These are phyloP conservation scores for Phytophthora idaei DNA, from an alignment of 352 stramenopile species.

Conservation along the genomic window DNA sequence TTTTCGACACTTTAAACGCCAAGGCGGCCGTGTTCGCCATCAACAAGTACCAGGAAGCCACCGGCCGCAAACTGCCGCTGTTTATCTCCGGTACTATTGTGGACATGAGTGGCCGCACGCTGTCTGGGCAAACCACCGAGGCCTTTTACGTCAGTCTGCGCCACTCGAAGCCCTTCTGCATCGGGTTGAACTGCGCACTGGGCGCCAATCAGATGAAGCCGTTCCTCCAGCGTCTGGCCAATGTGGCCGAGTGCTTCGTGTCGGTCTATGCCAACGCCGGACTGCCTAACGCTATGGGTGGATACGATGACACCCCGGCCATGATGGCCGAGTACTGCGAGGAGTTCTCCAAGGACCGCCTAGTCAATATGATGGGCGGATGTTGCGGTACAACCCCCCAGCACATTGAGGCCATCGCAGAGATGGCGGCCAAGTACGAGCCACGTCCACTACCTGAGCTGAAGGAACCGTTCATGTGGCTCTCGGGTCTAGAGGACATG, in stretches of 20 bases:
- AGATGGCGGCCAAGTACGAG: constrained; percentile 77
- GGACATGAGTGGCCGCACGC: constrained; percentile 95
- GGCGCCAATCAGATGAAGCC: constrained; percentile 96
- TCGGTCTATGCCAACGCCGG: constrained; percentile 97
- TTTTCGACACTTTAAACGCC: constrained; percentile 98
- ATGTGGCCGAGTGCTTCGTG: constrained; percentile 96
- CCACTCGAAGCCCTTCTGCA: constrained; percentile 96
- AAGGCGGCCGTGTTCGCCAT: constrained; percentile 96
- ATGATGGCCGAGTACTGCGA: constrained; percentile 95
- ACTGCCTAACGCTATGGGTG: constrained; percentile 97
- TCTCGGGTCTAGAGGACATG: constrained; percentile 95
- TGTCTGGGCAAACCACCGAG: constrained; percentile 97
- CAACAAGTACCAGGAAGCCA: constrained; percentile 93
- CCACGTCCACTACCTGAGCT: constrained; percentile 84
- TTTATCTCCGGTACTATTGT: constrained; percentile 97
- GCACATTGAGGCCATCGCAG: constrained; percentile 94
- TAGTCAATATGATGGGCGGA: constrained; percentile 97
- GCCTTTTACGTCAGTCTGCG: constrained; percentile 96
- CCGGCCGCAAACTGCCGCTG: constrained; percentile 90
- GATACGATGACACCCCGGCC: constrained; percentile 94
- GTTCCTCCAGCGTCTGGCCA: constrained; percentile 92
- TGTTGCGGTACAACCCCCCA: constrained; percentile 96
- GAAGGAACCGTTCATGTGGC: constrained; percentile 94
- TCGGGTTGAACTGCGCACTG: constrained; percentile 97
- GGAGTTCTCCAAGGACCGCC: constrained; percentile 94